These are phyloP conservation scores for Claviceps monticola DNA, from an alignment of 2,329 filamentous ascomycete genomes.

Conservation along the genomic window DNA sequence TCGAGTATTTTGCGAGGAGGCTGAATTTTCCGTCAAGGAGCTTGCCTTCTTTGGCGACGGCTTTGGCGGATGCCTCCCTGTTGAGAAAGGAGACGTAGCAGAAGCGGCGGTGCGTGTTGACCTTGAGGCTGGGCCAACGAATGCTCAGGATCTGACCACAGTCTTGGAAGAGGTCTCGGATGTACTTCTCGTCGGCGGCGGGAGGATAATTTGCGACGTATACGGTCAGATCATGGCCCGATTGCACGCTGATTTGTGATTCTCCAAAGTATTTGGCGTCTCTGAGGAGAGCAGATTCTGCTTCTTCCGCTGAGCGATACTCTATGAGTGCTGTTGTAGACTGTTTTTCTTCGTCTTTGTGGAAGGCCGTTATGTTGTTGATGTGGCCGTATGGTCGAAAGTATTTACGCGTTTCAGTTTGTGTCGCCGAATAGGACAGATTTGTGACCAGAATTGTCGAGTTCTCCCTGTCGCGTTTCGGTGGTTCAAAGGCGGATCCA, in stretches of 20 bases:
- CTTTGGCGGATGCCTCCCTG: conserved; percentile 51
- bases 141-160: conserved; percentile 76
- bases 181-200: conserved; percentile 54
- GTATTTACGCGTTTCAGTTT: conserved; percentile 69
- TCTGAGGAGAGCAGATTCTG: conserved; percentile 64
- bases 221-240: conserved; percentile 66
- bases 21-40: conserved; percentile 53
- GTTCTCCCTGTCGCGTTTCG: conserved; percentile 80
- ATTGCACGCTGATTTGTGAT: conserved; percentile 56
- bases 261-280: conserved; percentile 69
- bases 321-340: conserved; percentile 67
- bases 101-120: conserved; percentile 77
- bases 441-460: conserved; percentile 71
- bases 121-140: conserved; percentile 83
- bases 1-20: conserved; percentile 69
- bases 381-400: conserved; percentile 84
- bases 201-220: conserved; percentile 87
- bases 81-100: conserved; percentile 88
- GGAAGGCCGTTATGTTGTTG: conserved; percentile 54
- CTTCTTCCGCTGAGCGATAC: conserved; percentile 70
- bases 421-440: conserved; percentile 54
- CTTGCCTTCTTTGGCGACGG: conserved; percentile 59
- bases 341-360: conserved; percentile 45
- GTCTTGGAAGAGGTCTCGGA: conserved; percentile 53
- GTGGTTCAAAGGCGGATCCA: conserved; percentile 14